Evolutionary conservation across 2,329 filamentous ascomycete species (phyloP).

Genomic region (Botrytis fabae): DNA sequence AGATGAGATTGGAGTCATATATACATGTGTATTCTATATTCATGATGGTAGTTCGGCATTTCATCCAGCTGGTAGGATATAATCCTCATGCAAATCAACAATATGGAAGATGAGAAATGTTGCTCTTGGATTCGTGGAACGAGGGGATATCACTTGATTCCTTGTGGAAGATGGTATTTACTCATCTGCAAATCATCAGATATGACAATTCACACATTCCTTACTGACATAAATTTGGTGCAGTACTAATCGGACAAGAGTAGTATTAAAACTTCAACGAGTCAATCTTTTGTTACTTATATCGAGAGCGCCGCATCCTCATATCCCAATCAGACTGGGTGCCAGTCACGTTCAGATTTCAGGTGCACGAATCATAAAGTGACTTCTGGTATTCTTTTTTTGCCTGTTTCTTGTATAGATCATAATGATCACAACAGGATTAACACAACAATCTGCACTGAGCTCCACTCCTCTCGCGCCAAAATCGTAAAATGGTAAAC

Average conservation of each 20-base stretch:
- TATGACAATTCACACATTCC: not conserved
- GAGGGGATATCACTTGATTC: not conserved
- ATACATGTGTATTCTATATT: not conserved
- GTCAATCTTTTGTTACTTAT: not conserved
- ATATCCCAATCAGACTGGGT: not conserved
- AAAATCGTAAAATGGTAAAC: not conserved
- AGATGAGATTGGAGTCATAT: not conserved
- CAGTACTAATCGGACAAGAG: not conserved
- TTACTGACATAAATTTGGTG: too few relatives aligned
- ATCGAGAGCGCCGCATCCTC: not conserved
- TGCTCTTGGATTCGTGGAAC: too few relatives aligned
- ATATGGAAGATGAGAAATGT: not conserved
- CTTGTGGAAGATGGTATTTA: not conserved
- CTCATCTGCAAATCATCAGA: not conserved
- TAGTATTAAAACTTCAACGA: not conserved
- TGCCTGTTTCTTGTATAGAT: too few relatives aligned
- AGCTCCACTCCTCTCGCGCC: not conserved
- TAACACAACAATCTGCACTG: not conserved
- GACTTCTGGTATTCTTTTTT: not conserved
- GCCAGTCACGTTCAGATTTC: not conserved
- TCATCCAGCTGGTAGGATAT: not conserved
- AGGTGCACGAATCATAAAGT: accelerated
- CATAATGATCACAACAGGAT: not conserved
- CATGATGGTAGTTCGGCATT: not conserved
- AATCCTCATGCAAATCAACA: accelerated